A percentile compares a stretch with the other conserved stretches of the same genome.
These are phyloP conservation scores for Cyberlindnera petersonii DNA, from an alignment of 805 yeast genomes.

Conservation along the genomic window DNA sequence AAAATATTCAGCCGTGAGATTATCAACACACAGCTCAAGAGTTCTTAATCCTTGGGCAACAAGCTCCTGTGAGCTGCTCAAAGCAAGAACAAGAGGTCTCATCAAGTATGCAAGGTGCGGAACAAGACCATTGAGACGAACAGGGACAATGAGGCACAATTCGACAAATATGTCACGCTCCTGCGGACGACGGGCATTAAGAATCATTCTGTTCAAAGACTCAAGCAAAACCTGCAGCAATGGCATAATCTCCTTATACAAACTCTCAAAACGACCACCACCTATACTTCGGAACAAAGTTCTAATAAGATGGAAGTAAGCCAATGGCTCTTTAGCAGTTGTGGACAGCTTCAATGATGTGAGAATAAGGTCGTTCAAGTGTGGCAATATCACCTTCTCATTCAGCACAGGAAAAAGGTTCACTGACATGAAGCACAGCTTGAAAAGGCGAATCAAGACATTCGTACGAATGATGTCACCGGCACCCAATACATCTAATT, in stretches of 20 bases:
- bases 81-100: constrained; percentile 86
- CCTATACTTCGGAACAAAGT: constrained; percentile 92
- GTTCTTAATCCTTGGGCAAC: constrained; percentile 94
- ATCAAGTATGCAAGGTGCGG: constrained; percentile 87
- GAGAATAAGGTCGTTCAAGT: constrained; percentile 76
- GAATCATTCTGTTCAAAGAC: constrained; percentile 76
- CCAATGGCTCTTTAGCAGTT: constrained; percentile 84
- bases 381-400: constrained; percentile 85
- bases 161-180: constrained; percentile 95
- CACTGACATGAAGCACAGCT: constrained; percentile 93
- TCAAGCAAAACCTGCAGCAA: constrained; percentile 81
- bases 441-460: constrained; percentile 80
- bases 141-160: constrained; percentile 93
- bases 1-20: constrained; percentile 91
- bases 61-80: constrained; percentile 85
- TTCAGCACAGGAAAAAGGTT: constrained; percentile 84
- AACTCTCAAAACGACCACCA: constrained; percentile 91
- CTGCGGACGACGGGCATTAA: constrained; percentile 79
- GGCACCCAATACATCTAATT: constrained; percentile 75
- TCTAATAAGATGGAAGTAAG: constrained; percentile 82
- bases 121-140: constrained; percentile 84
- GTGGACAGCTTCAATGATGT: constrained; percentile 77
- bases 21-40: constrained; percentile 92
- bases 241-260: constrained; percentile 92
- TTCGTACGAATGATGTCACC: constrained; percentile 74